Evolutionary conservation across 495 filamentous ascomycete genomes (phyloP).

Genomic region (Poronia punctata): DNA sequence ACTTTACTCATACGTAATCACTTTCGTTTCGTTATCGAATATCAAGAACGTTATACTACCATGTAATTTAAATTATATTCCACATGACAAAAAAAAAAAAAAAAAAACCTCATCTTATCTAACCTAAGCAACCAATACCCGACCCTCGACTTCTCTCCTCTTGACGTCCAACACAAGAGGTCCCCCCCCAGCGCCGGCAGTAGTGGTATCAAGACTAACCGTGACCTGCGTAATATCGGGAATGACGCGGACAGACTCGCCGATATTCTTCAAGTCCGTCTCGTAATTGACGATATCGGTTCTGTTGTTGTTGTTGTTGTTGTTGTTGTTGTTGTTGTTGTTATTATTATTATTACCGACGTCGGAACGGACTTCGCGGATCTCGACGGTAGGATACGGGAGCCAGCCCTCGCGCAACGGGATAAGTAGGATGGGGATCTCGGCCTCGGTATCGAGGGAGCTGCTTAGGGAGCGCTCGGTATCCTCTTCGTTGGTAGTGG

Average conservation of each 20-base stretch:
- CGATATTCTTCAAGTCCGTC: constrained; percentile 70
- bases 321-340: constrained; percentile 10
- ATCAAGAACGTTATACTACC: no score
- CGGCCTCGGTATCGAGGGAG: constrained; percentile 36
- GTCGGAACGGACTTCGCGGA: constrained; percentile 47
- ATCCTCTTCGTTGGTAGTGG: constrained; percentile 24
- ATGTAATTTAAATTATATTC: not conserved
- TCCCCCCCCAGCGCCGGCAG: constrained; percentile 53
- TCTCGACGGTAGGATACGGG: constrained; percentile 70
- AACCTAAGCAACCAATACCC: constrained; percentile 17
- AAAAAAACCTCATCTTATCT: constrained; percentile 19
- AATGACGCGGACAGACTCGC: constrained; percentile 69
- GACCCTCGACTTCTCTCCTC: constrained; percentile 30
- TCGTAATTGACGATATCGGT: constrained; percentile 45
- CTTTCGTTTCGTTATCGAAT: no score
- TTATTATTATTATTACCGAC: constrained; percentile 6
- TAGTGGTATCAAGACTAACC: constrained; percentile 61
- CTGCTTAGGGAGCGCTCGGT: constrained; percentile 36
- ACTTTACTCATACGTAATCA: no score
- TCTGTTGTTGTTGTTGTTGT: not conserved
- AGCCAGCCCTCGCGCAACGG: constrained; percentile 72
- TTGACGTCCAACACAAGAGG: constrained; percentile 57
- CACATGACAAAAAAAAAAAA: constrained; percentile 2
- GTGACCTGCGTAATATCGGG: constrained; percentile 68
- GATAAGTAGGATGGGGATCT: constrained; percentile 60